Evolutionary conservation across 1,284 basidiomycete genomes (phyloP).

Genomic region (Ceratobasidium sp.): DNA sequence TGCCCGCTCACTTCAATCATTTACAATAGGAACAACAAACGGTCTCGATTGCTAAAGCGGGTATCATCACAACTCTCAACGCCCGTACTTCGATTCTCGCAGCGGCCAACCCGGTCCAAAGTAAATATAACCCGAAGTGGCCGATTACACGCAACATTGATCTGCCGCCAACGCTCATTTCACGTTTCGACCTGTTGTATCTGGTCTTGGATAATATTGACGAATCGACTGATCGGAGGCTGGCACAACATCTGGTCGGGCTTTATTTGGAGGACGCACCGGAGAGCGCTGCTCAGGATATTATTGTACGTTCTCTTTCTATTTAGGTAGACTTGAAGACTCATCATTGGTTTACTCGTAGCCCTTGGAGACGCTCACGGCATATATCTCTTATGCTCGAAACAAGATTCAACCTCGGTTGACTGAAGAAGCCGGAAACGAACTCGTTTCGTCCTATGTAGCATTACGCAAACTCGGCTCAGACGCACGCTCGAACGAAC

Average conservation of each 20-base stretch:
- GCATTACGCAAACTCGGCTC: slow-evolving; percentile 92
- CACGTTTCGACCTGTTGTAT: slow-evolving; percentile 97
- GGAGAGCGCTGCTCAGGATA: slow-evolving; percentile 70
- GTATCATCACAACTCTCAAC: slow-evolving; percentile 98
- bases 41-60: slow-evolving; percentile 99
- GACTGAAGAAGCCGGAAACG: slow-evolving; percentile 83
- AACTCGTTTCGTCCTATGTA: slow-evolving; percentile 90
- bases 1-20: background rate
- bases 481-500: slow-evolving; percentile 86
- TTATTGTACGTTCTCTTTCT: slow-evolving; percentile 66
- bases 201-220: slow-evolving; percentile 96
- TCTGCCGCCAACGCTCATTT: slow-evolving; percentile 96
- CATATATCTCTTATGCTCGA: slow-evolving; percentile 94
- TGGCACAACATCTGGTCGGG: slow-evolving; percentile 93
- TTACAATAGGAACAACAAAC: slow-evolving; percentile 99
- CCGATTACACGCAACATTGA: slow-evolving; percentile 89
- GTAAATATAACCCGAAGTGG: slow-evolving; percentile 89
- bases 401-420: slow-evolving; percentile 90
- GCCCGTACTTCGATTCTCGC: slow-evolving; percentile 97
- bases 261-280: slow-evolving; percentile 94
- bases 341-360: slow-evolving; percentile 50
- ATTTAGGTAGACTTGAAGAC: too few species aligned
- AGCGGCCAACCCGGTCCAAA: slow-evolving; percentile 96
- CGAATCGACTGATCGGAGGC: slow-evolving; percentile 84
- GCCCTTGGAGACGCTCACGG: slow-evolving; percentile 89